phyloP scores from a whole-genome alignment of 108 stramenopile genomes.

The Nannochloropsis salina region DNA sequence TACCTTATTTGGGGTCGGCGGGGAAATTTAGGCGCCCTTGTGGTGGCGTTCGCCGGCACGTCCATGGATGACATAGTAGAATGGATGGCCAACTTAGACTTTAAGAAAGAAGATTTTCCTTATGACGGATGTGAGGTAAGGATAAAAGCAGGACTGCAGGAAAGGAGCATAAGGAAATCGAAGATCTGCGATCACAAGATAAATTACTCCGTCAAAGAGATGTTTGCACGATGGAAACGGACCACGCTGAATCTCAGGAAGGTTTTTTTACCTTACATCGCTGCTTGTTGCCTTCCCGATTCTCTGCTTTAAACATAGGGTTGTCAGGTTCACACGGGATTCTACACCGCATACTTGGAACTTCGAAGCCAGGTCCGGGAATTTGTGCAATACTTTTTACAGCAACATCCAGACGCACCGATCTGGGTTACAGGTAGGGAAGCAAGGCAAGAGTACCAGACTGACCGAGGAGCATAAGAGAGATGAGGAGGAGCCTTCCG shows the following conservation, averaged over 20 bases:
- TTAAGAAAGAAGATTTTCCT: background rate
- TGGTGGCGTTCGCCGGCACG: conserved; percentile 7
- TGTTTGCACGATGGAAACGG: background rate
- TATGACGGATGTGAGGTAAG: background rate
- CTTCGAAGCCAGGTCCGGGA: background rate
- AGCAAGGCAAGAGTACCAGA: background rate
- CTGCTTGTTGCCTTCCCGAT: background rate
- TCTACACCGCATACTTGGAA: conserved; percentile 18
- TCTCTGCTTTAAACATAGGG: background rate
- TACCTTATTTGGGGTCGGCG: no score
- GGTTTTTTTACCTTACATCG: no score
- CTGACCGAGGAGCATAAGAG: no score
- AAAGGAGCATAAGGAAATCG: background rate
- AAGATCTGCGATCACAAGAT: background rate
- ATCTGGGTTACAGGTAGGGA: background rate
- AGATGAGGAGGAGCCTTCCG: background rate
- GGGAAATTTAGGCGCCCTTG: background rate
- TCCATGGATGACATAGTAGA: conserved; percentile 18
- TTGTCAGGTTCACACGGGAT: conserved; percentile 34
- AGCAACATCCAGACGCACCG: background rate
- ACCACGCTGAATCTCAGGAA: no score
- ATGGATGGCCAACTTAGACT: conserved; percentile 35
- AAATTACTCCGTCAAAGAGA: background rate
- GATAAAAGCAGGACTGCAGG: background rate
- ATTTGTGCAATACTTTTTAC: background rate